These are phyloP conservation scores for Ceratobasidium sp. DNA, from an alignment of 1,284 basidiomycete genomes.

Conservation along the genomic window DNA sequence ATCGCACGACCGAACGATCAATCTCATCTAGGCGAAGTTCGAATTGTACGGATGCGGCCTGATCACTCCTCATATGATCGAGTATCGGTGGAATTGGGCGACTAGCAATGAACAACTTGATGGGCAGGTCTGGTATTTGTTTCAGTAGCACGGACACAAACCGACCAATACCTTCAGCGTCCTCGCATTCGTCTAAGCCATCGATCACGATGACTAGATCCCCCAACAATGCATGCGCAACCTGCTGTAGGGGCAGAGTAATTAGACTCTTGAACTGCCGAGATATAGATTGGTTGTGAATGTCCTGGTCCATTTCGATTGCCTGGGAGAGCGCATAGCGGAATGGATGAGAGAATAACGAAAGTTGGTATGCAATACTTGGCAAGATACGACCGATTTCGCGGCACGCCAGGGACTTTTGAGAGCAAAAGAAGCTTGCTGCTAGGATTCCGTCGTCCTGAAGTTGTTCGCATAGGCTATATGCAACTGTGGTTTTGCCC, in stretches of 20 bases:
- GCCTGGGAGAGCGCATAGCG: background rate
- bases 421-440: slow-evolving; percentile 28
- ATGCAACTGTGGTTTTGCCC: slow-evolving; percentile 12
- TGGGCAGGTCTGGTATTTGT: background rate
- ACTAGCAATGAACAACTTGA: slow-evolving; percentile 7
- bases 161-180: background rate
- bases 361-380: slow-evolving; percentile 17
- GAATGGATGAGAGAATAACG: slow-evolving; percentile 8
- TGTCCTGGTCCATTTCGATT: background rate
- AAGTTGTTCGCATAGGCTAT: slow-evolving; percentile 14
- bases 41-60: background rate
- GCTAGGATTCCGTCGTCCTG: background rate
- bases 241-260: background rate
- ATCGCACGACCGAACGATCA: background rate
- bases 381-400: slow-evolving; percentile 3
- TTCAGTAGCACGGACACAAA: background rate
- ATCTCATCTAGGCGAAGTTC: background rate
- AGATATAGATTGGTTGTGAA: background rate
- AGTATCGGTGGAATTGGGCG: slow-evolving; percentile 8
- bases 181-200: slow-evolving; percentile 28
- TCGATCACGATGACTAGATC: slow-evolving; percentile 20
- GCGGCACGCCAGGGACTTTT: background rate
- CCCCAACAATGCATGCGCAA: background rate
- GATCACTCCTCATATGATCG: background rate
- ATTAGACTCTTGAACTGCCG: slow-evolving; percentile 10